Evolutionary conservation across 2,329 filamentous ascomycete species (phyloP), one percentile per base, ranked within the genome.

Genomic region (Epichloe uncinata): DNA sequence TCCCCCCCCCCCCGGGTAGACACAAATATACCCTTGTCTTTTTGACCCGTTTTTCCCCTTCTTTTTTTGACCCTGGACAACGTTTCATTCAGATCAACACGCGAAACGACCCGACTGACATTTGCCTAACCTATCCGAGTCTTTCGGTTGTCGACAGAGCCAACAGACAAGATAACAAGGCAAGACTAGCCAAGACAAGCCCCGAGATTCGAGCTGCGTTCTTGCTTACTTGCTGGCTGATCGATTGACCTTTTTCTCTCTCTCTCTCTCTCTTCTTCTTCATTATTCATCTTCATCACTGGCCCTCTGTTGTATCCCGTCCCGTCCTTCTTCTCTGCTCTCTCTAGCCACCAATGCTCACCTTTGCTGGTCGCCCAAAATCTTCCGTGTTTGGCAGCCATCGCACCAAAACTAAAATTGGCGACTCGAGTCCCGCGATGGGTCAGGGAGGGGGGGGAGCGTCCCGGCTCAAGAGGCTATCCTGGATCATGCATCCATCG

Each of bases 401-500:
- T 44, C 42, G 42, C 34, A 47, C 42, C n/a, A 37, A 49, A 6
- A 47, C 37, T 2, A 30, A 44, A 6, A 48, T 18, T 22, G 35
- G 46, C 18, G 42, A 11, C 20, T 41, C 45, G 20, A 45, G 49
- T 33, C 41, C 42, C 37, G 40, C 42, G 36, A 40, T 45, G 45
- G 49, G 45, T 15, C 48, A 50, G 30, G 46, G 42, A n/a, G 33
- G 49, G 51, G 51, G 45, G 49, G 51, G 51, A 36, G 41, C 45
- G 11, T 53, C 49, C 9, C 46, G 46, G 34, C 35, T 53, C 15
- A 50, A 51, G 42, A 48, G 49, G 22, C 36, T 53, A 16, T 50
- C 51, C 7, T 50, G 47, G 44, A 49, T 51, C 45, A 60, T 58
- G 48, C 56, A 56, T 41, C 55, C 56, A 45, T 52, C 44, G 38